Percentiles rank a stretch among this genome's conserved stretches.
Evolutionary conservation across 2,329 filamentous ascomycete genomes (phyloP).

Genomic region (Talaromyces sp.): DNA sequence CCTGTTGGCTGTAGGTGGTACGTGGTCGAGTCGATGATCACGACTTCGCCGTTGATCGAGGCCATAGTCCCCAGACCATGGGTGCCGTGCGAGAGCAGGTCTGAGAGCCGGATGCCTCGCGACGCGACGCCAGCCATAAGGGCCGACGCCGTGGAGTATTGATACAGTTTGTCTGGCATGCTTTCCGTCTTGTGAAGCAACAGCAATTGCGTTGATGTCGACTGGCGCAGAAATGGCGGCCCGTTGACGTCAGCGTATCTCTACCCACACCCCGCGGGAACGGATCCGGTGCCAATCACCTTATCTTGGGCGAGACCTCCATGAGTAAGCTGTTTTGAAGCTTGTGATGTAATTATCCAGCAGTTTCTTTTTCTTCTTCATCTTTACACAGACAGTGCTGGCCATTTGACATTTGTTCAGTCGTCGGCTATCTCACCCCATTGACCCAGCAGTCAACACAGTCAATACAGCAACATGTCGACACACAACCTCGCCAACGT

Average conservation of each 20-base stretch:
- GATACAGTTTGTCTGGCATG: conserved; percentile 11
- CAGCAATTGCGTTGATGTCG: neutral
- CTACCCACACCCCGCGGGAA: neutral
- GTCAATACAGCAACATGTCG: neutral
- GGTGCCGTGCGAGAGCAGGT: conserved; percentile 7
- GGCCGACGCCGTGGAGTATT: conserved; percentile 11
- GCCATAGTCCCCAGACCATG: conserved; percentile 10
- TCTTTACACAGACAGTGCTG: neutral
- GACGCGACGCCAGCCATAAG: conserved; percentile 11
- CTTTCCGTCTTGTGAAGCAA: neutral
- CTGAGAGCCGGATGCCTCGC: conserved; percentile 5
- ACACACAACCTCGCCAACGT: conserved; percentile 7
- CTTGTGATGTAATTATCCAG: neutral
- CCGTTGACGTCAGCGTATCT: neutral
- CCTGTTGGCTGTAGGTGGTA: conserved; percentile 9
- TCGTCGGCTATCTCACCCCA: neutral
- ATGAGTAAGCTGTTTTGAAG: neutral
- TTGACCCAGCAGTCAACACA: neutral
- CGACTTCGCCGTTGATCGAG: conserved; percentile 12
- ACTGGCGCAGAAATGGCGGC: neutral
- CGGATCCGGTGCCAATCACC: neutral
- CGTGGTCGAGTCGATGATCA: conserved; percentile 8
- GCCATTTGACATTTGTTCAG: neutral
- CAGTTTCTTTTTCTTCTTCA: neutral
- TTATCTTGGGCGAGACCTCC: neutral